These are phyloP conservation scores for Coleophoma cylindrospora DNA, from an alignment of 2,329 filamentous ascomycete species.

Conservation along the genomic window DNA sequence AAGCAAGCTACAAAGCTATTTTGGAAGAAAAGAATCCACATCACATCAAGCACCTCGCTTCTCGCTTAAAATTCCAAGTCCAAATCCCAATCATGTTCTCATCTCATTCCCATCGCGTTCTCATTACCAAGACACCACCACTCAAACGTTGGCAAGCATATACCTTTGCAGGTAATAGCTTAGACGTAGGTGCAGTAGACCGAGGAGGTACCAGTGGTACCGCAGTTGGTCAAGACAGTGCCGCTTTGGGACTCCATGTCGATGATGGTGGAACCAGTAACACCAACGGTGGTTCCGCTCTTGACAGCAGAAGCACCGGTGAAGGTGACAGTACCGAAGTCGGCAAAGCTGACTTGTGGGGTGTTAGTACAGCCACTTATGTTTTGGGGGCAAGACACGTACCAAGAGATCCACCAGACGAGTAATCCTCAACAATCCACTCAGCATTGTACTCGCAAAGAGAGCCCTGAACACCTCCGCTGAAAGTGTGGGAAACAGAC, in stretches of 20 bases:
- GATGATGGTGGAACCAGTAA: conserved; percentile 31
- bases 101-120: too few species aligned
- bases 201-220: background rate
- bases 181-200: background rate
- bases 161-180: background rate
- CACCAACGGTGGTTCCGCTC: conserved; percentile 15
- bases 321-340: conserved; percentile 43
- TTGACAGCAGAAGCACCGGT: conserved; percentile 28
- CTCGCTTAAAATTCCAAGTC: too few species aligned
- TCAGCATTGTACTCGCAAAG: conserved; percentile 41
- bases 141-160: too few species aligned
- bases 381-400: conserved; percentile 9
- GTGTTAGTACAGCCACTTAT: too few species aligned
- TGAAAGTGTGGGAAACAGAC: conserved; percentile 35
- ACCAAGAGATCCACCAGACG: conserved; percentile 33
- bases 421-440: conserved; percentile 46
- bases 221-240: conserved; percentile 16
- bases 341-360: conserved; percentile 24
- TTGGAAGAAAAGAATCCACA: too few species aligned
- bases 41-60: too few species aligned
- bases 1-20: too few species aligned
- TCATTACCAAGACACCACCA: too few species aligned
- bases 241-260: conserved; percentile 32
- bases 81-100: too few species aligned
- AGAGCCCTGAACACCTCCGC: conserved; percentile 23